Percentiles rank a stretch among this genome's conserved stretches.
phyloP scores from a whole-genome alignment of 1,284 basidiomycete genomes.

The Schizophyllum commune region DNA sequence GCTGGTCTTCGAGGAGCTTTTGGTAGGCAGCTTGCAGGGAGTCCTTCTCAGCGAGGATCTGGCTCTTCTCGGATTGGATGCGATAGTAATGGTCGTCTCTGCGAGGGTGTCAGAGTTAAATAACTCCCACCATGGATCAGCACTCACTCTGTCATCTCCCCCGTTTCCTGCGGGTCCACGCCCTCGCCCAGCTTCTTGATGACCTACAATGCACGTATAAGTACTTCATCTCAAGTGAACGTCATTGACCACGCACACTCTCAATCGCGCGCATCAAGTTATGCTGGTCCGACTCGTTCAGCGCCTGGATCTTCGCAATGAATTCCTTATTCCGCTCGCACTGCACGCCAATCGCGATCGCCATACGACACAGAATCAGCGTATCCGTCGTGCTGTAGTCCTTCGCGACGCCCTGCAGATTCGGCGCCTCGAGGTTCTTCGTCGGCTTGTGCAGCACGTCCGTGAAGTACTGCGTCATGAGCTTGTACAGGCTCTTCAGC shows the following conservation, averaged over 20 bases:
- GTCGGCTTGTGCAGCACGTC: constrained; percentile 74
- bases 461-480: constrained; percentile 83
- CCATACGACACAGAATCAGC: constrained; percentile 72
- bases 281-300: constrained; percentile 77
- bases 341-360: constrained; percentile 90
- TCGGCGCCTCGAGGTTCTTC: constrained; percentile 66
- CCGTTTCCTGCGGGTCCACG: constrained; percentile 33
- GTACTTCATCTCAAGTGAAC: not conserved
- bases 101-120: constrained; percentile 1
- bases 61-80: constrained; percentile 72
- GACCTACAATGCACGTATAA: constrained; percentile 35
- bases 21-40: constrained; percentile 75
- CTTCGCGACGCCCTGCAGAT: constrained; percentile 77
- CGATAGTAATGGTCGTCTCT: constrained; percentile 84
- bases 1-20: constrained; percentile 69
- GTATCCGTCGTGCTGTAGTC: constrained; percentile 60
- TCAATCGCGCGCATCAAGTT: constrained; percentile 83
- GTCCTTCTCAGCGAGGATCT: constrained; percentile 70
- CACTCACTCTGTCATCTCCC: constrained; percentile 71
- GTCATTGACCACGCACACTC: constrained; percentile 40
- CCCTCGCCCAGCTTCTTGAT: constrained; percentile 61
- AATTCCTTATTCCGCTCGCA: constrained; percentile 79
- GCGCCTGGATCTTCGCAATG: constrained; percentile 75
- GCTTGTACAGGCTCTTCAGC: constrained; percentile 78
- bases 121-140: not conserved